Percentiles rank a stretch among this genome's conserved stretches.
These are phyloP conservation scores for Boletus vinaceobasis DNA, from an alignment of 768 basidiomycete genomes.

Conservation along the genomic window DNA sequence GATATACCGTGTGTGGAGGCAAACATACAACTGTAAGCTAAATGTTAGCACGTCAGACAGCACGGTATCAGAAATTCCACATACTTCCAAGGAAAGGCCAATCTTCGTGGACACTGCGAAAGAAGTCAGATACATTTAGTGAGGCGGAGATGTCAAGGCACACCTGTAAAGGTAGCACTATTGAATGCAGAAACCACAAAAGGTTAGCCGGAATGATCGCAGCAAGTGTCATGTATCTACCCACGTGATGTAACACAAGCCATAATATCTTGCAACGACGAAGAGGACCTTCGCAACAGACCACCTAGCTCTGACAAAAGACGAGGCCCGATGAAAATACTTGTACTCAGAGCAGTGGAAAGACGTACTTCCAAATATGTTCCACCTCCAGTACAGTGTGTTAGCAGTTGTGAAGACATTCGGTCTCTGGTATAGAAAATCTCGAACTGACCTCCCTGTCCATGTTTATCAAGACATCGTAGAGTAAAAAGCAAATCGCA, in stretches of 20 bases:
- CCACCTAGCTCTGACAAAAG: not conserved
- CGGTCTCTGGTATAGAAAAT: not conserved
- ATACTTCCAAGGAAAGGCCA: not conserved
- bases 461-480: conserved; percentile 4
- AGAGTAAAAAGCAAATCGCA: not conserved
- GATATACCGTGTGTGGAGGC: not conserved
- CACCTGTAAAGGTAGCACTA: not conserved
- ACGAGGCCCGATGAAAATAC: too few species aligned
- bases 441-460: conserved; percentile 5
- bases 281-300: not conserved
- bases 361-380: conserved; percentile 2
- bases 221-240: not conserved
- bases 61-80: not conserved
- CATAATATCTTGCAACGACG: conserved; percentile 6
- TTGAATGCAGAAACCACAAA: not conserved
- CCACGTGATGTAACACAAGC: not conserved
- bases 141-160: not conserved
- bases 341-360: not conserved
- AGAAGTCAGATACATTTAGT: not conserved
- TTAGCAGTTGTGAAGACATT: not conserved
- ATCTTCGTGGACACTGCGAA: not conserved
- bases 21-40: conserved; percentile 1
- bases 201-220: not conserved
- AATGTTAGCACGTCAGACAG: not conserved
- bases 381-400: not conserved